A percentile compares a stretch with the other conserved stretches of the same genome.
Evolutionary conservation across 805 yeast genomes (phyloP).

Genomic region (Saccharomyces mikatae): DNA sequence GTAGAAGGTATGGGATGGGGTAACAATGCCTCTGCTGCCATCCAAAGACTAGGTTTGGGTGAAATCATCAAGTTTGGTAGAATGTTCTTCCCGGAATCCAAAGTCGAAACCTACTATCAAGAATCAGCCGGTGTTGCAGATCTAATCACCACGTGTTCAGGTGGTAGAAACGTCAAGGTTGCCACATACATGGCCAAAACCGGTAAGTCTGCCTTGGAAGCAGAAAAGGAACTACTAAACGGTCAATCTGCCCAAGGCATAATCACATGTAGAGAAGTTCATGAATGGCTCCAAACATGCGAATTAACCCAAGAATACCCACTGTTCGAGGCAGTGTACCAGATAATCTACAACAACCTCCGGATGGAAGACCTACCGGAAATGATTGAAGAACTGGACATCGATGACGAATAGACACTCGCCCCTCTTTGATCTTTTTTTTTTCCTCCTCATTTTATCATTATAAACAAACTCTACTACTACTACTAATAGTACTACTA

Average conservation of each 20-base stretch:
- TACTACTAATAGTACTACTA: background rate
- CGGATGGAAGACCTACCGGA: constrained; percentile 68
- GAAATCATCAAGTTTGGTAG: constrained; percentile 83
- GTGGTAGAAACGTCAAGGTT: constrained; percentile 92
- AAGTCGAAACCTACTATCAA: constrained; percentile 74
- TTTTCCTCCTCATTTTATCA: background rate
- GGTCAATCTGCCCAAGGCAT: constrained; percentile 97
- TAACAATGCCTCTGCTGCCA: constrained; percentile 94
- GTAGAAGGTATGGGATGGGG: constrained; percentile 99
- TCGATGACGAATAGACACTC: constrained; percentile 6
- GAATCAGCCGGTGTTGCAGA: constrained; percentile 98
- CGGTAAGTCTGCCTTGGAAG: constrained; percentile 65
- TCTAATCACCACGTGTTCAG: constrained; percentile 91
- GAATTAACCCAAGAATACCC: constrained; percentile 63
- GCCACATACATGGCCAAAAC: constrained; percentile 79
- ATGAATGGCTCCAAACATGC: constrained; percentile 53
- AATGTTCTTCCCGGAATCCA: constrained; percentile 65
- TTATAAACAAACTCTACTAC: background rate
- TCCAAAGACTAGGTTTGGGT: constrained; percentile 88
- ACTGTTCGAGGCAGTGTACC: constrained; percentile 54
- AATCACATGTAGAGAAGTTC: constrained; percentile 82
- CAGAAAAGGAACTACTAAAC: constrained; percentile 76
- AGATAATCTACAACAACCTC: constrained; percentile 66
- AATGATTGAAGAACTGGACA: constrained; percentile 43
- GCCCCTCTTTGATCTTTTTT: background rate